phyloP scores from a whole-genome alignment of 106 monocot species.

The Platanthera zijinensis region DNA sequence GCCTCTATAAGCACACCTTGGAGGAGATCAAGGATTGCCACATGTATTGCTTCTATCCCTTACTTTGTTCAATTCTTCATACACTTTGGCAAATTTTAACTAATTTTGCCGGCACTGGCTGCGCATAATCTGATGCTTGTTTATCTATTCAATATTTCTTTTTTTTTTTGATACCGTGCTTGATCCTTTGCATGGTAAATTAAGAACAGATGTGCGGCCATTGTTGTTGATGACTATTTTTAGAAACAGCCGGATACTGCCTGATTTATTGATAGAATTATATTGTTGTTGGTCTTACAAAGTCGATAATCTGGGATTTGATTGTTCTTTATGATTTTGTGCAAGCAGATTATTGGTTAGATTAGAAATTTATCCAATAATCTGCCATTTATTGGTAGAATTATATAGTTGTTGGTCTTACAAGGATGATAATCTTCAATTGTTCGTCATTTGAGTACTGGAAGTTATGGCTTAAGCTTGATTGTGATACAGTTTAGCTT shows the following conservation, averaged over 20 bases:
- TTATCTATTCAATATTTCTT: background rate
- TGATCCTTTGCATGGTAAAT: background rate
- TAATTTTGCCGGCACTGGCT: background rate
- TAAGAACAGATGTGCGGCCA: background rate
- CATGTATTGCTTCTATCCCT: slow-evolving; percentile 36
- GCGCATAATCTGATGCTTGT: background rate
- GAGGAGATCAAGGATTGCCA: slow-evolving; percentile 99
- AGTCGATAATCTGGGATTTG: background rate
- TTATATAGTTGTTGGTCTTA: background rate
- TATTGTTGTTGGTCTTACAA: background rate
- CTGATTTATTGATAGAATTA: background rate
- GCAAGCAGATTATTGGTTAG: background rate
- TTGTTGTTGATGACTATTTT: background rate
- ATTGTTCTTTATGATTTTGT: background rate
- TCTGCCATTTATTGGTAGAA: too few relatives aligned
- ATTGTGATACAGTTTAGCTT: background rate
- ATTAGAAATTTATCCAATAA: background rate
- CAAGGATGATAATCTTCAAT: background rate
- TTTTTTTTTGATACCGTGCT: background rate
- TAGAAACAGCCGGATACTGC: background rate
- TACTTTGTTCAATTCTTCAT: background rate
- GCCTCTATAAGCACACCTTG: slow-evolving; percentile 92
- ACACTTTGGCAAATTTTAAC: background rate
- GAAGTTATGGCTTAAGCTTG: background rate
- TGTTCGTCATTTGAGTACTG: background rate